Evolutionary conservation across 495 filamentous ascomycete species (phyloP).

Genomic region (Podospora fimiseda): DNA sequence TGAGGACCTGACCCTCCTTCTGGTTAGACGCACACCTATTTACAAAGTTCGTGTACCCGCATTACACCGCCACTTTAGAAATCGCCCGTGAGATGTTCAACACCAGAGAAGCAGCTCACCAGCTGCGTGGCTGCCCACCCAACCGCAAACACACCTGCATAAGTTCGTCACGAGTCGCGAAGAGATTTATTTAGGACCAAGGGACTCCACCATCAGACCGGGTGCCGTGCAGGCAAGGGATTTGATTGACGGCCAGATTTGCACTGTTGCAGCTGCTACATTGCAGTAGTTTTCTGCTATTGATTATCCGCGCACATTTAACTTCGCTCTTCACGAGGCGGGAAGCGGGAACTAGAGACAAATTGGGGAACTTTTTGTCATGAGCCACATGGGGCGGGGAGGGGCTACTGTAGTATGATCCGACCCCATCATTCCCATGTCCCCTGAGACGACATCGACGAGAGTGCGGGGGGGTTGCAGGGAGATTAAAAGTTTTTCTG

Average conservation of each 20-base stretch:
- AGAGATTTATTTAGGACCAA: slow-evolving; percentile 1
- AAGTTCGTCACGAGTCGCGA: slow-evolving; percentile 9
- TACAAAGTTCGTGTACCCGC: not conserved
- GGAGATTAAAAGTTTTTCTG: too few relatives aligned
- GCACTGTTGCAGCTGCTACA: not conserved
- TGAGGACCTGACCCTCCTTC: not conserved
- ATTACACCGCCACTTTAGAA: slow-evolving; percentile 10
- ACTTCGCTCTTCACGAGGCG: slow-evolving; percentile 1
- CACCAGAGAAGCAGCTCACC: not conserved
- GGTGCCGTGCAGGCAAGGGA: not conserved
- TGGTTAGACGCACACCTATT: not conserved
- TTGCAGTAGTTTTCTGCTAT: slow-evolving; percentile 2
- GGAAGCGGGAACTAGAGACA: slow-evolving; percentile 11
- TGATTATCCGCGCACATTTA: not conserved
- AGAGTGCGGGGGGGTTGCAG: not conserved
- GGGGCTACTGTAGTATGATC: not conserved
- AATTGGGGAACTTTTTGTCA: slow-evolving; percentile 18
- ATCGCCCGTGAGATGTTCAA: not conserved
- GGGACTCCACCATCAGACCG: slow-evolving; percentile 7
- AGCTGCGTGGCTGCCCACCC: not conserved
- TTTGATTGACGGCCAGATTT: not conserved
- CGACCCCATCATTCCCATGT: not conserved
- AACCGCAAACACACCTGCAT: slow-evolving; percentile 7
- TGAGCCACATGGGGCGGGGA: slow-evolving; percentile 4
- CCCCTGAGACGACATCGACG: not conserved